Percentiles rank a stretch among this genome's conserved stretches.
These are phyloP conservation scores for Spathaspora arborariae DNA, from an alignment of 805 yeast species.

Conservation along the genomic window DNA sequence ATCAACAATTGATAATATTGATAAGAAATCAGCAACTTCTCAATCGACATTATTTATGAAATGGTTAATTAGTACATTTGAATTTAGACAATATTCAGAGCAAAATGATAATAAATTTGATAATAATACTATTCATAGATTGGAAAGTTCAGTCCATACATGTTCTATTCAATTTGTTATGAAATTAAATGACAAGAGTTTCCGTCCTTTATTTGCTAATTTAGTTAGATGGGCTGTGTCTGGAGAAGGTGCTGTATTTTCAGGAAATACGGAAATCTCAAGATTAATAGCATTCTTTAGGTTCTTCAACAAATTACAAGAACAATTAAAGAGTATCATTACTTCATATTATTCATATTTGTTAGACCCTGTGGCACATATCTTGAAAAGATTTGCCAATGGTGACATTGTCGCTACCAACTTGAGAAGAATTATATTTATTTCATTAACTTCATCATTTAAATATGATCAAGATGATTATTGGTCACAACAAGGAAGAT, in stretches of 20 bases:
- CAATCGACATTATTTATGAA: constrained; percentile 66
- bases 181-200: constrained; percentile 89
- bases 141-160: constrained; percentile 72
- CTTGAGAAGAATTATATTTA: constrained; percentile 69
- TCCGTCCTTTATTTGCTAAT: constrained; percentile 86
- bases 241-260: constrained; percentile 62
- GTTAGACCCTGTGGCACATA: constrained; percentile 61
- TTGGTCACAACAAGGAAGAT: constrained; percentile 88
- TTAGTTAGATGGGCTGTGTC: constrained; percentile 89
- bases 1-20: constrained; percentile 58
- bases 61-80: constrained; percentile 68
- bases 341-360: constrained; percentile 86
- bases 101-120: constrained; percentile 41
- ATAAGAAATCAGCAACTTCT: constrained; percentile 70
- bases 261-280: constrained; percentile 45
- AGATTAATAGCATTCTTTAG: constrained; percentile 75
- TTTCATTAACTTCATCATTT: constrained; percentile 75
- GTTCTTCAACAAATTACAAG: constrained; percentile 82
- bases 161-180: constrained; percentile 75
- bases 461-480: constrained; percentile 89
- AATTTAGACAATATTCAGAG: constrained; percentile 51
- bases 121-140: constrained; percentile 69
- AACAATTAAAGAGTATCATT: constrained; percentile 77
- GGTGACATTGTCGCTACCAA: constrained; percentile 43
- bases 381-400: constrained; percentile 49